Conservation (phyloP, 495 filamentous ascomycete genomes). For the Hypoxylon cercidicola region DNA sequence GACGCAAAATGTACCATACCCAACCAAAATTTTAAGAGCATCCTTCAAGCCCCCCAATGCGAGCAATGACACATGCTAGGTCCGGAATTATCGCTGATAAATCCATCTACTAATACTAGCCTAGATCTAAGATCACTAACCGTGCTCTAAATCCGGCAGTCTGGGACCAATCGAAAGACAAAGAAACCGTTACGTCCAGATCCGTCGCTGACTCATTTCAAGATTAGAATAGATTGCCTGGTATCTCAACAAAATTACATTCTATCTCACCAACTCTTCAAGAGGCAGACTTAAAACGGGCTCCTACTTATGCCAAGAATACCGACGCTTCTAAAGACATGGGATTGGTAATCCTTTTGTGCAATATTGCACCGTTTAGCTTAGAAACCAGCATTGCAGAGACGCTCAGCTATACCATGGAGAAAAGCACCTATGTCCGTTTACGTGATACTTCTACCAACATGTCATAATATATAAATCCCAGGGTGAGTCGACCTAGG, state of each 20-base stretch:
- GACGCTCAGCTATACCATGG: not conserved
- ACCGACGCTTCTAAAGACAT: not conserved
- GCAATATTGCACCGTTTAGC: constrained; percentile 5
- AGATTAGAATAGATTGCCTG: not conserved
- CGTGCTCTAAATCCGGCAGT: constrained; percentile 11
- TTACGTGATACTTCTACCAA: constrained; percentile 5
- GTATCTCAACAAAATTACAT: not conserved
- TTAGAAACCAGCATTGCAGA: constrained; percentile 7
- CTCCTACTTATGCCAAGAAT: constrained; percentile 1
- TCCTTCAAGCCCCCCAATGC: not conserved
- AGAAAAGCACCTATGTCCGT: constrained; percentile 16
- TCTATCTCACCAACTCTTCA: not conserved
- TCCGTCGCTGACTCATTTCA: constrained; percentile 7
- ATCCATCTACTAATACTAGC: constrained; percentile 6
- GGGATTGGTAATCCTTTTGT: constrained; percentile 17
- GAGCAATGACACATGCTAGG: not conserved
- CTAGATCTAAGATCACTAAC: not conserved
- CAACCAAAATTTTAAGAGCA: not conserved
- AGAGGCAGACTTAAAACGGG: not conserved
- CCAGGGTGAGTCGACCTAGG: constrained; percentile 10
- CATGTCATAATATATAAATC: not conserved
- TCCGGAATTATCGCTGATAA: constrained; percentile 30
- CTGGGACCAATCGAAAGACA: constrained; percentile 11
- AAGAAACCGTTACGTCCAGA: not conserved
- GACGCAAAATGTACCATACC: constrained; percentile 3